Percentiles rank a stretch among this genome's conserved stretches.
Conservation (phyloP, 2,329 filamentous ascomycete genomes). For the Penicillium sp. region DNA sequence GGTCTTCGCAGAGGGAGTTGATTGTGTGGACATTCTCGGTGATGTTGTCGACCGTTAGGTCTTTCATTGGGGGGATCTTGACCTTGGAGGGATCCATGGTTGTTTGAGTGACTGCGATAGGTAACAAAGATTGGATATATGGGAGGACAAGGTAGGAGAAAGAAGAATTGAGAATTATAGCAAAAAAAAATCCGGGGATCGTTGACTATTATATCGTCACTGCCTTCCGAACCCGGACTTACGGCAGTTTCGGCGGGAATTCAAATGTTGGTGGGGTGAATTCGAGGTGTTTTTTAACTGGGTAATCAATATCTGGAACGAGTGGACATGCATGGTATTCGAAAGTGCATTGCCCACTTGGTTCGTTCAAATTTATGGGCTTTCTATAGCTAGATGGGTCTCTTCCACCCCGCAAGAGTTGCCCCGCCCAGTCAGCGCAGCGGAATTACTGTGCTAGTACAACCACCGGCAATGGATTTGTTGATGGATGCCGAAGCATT, state of each 20-base stretch:
- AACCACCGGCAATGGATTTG: not conserved
- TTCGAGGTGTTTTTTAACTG: not conserved
- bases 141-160: not conserved
- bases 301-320: not conserved
- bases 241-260: slow-evolving; percentile 4
- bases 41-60: slow-evolving; percentile 78
- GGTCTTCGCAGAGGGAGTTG: slow-evolving; percentile 68
- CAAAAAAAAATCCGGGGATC: not conserved
- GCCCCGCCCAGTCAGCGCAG: slow-evolving; percentile 8
- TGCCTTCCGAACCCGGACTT: not conserved
- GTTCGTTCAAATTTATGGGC: not conserved
- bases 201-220: slow-evolving; percentile 8
- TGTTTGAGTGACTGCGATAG: not conserved
- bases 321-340: not conserved
- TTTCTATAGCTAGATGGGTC: not conserved
- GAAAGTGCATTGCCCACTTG: not conserved
- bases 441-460: slow-evolving; percentile 13
- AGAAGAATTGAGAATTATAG: not conserved
- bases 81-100: slow-evolving; percentile 45
- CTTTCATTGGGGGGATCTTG: slow-evolving; percentile 55
- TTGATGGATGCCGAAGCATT: not conserved
- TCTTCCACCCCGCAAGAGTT: slow-evolving; percentile 9
- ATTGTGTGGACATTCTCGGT: slow-evolving; percentile 73
- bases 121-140: not conserved
- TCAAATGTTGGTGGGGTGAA: not conserved